phyloP scores from a whole-genome alignment of 2,329 filamentous ascomycete species.

The Colletotrichum sp. region DNA sequence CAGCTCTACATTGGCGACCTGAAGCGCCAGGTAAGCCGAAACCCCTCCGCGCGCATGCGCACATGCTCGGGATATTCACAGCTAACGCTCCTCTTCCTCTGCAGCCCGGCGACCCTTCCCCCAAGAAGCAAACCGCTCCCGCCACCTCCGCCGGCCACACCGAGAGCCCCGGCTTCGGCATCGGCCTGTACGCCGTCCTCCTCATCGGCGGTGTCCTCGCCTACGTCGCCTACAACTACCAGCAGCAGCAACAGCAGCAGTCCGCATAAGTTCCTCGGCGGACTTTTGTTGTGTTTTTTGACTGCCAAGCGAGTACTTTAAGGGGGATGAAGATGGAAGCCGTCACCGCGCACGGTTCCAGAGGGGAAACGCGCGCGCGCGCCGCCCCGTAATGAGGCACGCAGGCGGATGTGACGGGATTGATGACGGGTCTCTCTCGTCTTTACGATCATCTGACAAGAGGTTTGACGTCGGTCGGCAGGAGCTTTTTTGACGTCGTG shows the following conservation, averaged over 20 bases:
- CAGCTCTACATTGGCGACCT: slow-evolving; percentile 76
- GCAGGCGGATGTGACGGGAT: neutral
- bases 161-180: slow-evolving; percentile 65
- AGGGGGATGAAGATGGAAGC: neutral
- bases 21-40: slow-evolving; percentile 75
- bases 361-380: neutral
- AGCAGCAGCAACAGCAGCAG: slow-evolving; percentile 62
- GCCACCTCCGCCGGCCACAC: slow-evolving; percentile 53
- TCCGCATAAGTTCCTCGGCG: slow-evolving; percentile 20
- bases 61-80: neutral
- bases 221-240: slow-evolving; percentile 85
- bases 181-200: slow-evolving; percentile 82
- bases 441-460: neutral
- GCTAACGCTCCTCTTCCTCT: slow-evolving; percentile 25
- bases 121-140: slow-evolving; percentile 62
- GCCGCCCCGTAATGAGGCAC: neutral
- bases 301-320: neutral
- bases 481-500: neutral
- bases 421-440: neutral
- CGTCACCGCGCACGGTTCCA: neutral
- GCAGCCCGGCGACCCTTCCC: slow-evolving; percentile 79
- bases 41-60: neutral
- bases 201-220: slow-evolving; percentile 78
- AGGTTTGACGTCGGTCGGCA: neutral
- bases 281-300: neutral